Evolutionary conservation across 176 grass and related monocot genomes (phyloP).

Genomic region (Panicum miliaceum): DNA sequence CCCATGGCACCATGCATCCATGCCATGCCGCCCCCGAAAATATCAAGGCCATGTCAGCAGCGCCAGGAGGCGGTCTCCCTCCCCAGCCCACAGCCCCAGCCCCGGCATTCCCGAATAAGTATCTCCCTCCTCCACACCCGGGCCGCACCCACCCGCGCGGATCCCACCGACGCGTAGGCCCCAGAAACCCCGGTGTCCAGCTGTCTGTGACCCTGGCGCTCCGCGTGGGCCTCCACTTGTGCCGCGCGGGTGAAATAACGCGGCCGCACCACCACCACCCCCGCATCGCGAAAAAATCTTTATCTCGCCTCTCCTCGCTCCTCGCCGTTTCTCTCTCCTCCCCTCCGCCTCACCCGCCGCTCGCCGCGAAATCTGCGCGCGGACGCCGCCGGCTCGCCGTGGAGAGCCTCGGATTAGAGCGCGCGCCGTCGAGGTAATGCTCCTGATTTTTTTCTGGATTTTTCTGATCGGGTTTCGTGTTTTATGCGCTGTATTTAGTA

Average conservation of each 20-base stretch:
- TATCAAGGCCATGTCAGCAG: slow-evolving; percentile 98
- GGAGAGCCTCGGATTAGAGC: slow-evolving; percentile 3
- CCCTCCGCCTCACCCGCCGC: slow-evolving; percentile 27
- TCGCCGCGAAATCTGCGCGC: neutral
- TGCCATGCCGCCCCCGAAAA: slow-evolving; percentile 64
- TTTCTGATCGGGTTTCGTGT: neutral
- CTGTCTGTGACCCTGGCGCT: neutral
- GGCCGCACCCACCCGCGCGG: slow-evolving; percentile 26
- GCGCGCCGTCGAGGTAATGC: slow-evolving; percentile 46
- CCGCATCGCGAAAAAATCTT: slow-evolving; percentile 66
- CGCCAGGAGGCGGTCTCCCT: slow-evolving; percentile 53
- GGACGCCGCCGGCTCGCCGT: slow-evolving; percentile 21
- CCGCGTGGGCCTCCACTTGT: slow-evolving; percentile 10
- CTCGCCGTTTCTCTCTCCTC: slow-evolving; percentile 29
- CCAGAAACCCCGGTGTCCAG: accelerated
- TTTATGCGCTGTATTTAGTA: slow-evolving; percentile 27
- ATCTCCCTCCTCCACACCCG: slow-evolving; percentile 44
- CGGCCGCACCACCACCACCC: slow-evolving; percentile 38
- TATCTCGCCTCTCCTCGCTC: slow-evolving; percentile 52
- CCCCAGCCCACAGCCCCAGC: slow-evolving; percentile 39
- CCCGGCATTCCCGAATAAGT: slow-evolving; percentile 49
- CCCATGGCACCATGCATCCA: slow-evolving; percentile 38
- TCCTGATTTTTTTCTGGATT: neutral
- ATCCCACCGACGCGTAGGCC: slow-evolving; percentile 12
- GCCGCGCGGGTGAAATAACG: slow-evolving; percentile 36